Base-by-base conservation (phyloP, 495 filamentous ascomycete genomes). In the Aspergillus bridgeri region DNA sequence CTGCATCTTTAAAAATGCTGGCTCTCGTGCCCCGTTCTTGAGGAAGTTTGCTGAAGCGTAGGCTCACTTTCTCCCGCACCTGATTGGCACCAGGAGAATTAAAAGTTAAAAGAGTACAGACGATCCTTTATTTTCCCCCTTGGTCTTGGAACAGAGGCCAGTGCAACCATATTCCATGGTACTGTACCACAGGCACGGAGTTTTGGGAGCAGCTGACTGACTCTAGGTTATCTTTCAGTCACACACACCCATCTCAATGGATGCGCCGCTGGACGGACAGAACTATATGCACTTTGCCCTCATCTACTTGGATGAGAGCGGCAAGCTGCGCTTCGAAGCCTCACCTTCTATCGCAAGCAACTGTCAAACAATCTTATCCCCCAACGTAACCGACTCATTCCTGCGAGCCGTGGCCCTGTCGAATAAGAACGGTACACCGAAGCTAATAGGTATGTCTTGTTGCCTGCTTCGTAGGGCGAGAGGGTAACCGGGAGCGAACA, bases 221-320 rank as follows among this genome's bases (percentile, higher is more conserved):
- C 4, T 22, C 17, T 20, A 4, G n/a, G n/a, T 23, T n/a, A 6
- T 38, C 15, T 44, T 42, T 11, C 54, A 72, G 69, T 44, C 61
- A 43, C 58, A 65, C 42, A 58, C 63, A 22, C 60, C 61, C 5
- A 67, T 69, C 58, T 69, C 68, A 6, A 64, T 63, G 62, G 65
- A 62, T 53, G 59, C 67, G 49, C 60, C 61, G 42, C 57, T 58
- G 21, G 61, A 66, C 21, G 66, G 61, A 13, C 53, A 60, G 45
- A 51, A 55, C 4, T 72, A 58, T 53, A 58, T 66, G 4, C 73
- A 76, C 49, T 76, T 69, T 61, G 73, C 73, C 43, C 59, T 76
- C 13, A 73, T 76, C 43, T 76, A 76, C 44, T 65, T 76, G 43
- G 70, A 75, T 50, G 58, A 66, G 27, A 54, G 61, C 47, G 73